phyloP scores from a whole-genome alignment of 148 eudicot species.

The Gaultheria prostrata region DNA sequence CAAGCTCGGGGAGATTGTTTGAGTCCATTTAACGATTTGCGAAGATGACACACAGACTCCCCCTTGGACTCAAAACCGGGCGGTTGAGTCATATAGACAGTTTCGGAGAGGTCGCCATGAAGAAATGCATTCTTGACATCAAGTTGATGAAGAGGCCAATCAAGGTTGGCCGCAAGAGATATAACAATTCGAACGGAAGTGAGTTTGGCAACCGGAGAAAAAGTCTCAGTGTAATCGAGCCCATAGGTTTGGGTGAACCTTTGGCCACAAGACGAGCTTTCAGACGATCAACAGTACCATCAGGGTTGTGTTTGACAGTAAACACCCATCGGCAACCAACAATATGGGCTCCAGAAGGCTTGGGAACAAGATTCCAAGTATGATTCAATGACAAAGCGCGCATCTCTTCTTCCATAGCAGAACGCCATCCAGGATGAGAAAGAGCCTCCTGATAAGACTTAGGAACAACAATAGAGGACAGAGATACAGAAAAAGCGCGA shows the following conservation, averaged over 20 bases:
- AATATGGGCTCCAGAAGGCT: background rate
- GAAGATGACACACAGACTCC: background rate
- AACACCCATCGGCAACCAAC: background rate
- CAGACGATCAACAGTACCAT: background rate
- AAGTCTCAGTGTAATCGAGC: background rate
- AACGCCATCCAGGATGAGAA: no score
- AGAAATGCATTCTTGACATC: background rate
- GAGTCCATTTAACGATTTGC: background rate
- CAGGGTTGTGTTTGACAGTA: background rate
- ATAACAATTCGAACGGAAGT: background rate
- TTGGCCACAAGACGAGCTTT: background rate
- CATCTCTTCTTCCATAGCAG: no score
- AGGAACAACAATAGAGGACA: no score
- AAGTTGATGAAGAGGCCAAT: background rate
- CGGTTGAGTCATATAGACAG: background rate
- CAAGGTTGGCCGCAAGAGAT: background rate
- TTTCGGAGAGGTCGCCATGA: background rate
- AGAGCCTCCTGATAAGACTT: no score
- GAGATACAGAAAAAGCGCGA: no score
- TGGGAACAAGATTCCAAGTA: background rate
- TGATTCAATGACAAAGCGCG: background rate
- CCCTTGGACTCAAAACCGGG: background rate
- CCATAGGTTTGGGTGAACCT: background rate
- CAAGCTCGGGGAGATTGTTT: background rate
- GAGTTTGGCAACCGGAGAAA: background rate